These are phyloP conservation scores for Vachellia pachyceras DNA, from an alignment of 306 rosid species.

Conservation along the genomic window DNA sequence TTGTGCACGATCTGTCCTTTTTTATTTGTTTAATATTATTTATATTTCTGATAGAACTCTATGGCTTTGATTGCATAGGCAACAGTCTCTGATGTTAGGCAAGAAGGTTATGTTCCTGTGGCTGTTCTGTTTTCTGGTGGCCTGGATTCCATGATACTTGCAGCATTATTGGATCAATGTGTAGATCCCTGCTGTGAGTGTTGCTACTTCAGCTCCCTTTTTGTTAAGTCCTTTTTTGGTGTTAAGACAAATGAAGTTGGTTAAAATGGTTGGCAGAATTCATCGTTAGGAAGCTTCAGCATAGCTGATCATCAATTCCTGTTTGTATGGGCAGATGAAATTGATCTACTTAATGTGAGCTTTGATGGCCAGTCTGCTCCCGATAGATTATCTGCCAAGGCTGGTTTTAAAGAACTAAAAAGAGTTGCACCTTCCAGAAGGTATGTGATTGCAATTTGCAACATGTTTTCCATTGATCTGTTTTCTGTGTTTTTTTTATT, in stretches of 20 bases:
- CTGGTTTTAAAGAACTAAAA: conserved; percentile 73
- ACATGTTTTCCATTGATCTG: conserved; percentile 20
- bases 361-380: conserved; percentile 88
- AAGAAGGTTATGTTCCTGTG: conserved; percentile 65
- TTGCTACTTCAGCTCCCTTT: conserved; percentile 37
- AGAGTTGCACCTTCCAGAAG: conserved; percentile 84
- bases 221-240: conserved; percentile 29
- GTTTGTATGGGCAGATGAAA: conserved; percentile 68
- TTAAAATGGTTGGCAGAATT: conserved; percentile 32
- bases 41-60: conserved; percentile 33
- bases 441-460: conserved; percentile 49
- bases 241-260: conserved; percentile 35
- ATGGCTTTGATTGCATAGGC: conserved; percentile 61
- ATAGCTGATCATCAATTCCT: conserved; percentile 38
- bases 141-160: conserved; percentile 96
- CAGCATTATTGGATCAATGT: conserved; percentile 86
- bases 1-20: conserved; percentile 20
- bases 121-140: conserved; percentile 97
- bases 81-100: conserved; percentile 46
- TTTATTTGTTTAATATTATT: conserved; percentile 13
- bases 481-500: conserved; percentile 6
- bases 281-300: conserved; percentile 18
- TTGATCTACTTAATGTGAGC: conserved; percentile 93
- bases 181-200: conserved; percentile 77
- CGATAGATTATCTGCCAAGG: conserved; percentile 86